Conservation (phyloP, 805 yeast genomes). For the Pichia sporocuriosa region DNA sequence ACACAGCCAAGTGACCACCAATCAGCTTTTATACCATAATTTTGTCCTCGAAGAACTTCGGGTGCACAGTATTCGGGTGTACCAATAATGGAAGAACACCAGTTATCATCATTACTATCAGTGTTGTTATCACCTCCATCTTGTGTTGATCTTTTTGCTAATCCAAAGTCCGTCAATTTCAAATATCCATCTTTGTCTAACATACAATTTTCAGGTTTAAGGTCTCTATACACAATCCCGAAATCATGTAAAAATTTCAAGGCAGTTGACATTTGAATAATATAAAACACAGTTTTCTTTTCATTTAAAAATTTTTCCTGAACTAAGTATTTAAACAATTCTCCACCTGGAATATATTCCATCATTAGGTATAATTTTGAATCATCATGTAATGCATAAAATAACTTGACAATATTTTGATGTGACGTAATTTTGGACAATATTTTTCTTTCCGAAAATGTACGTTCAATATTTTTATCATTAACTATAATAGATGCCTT, state of each 20-base stretch:
- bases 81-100: constrained; percentile 58
- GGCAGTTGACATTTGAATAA: constrained; percentile 77
- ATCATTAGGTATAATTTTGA: constrained; percentile 64
- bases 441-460: constrained; percentile 70
- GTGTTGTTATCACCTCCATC: constrained; percentile 16
- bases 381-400: constrained; percentile 76
- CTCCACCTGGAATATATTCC: constrained; percentile 90
- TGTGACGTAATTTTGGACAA: constrained; percentile 57
- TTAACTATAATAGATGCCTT: constrained; percentile 65
- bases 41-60: constrained; percentile 69
- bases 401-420: constrained; percentile 76
- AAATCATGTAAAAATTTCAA: constrained; percentile 62
- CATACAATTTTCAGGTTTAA: constrained; percentile 85
- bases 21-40: constrained; percentile 72
- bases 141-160: constrained; percentile 41
- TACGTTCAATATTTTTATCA: constrained; percentile 53
- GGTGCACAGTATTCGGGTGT: constrained; percentile 88
- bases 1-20: constrained; percentile 90
- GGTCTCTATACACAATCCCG: constrained; percentile 80
- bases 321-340: constrained; percentile 59
- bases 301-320: constrained; percentile 40
- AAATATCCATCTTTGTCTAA: constrained; percentile 70
- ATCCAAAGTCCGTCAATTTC: constrained; percentile 80
- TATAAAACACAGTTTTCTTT: constrained; percentile 61
- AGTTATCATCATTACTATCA: constrained; percentile 29